Percentiles rank a stretch among this genome's conserved stretches.
These are phyloP conservation scores for Blepharisma japonicum DNA, from an alignment of 73 alveolate genomes.

Conservation along the genomic window DNA sequence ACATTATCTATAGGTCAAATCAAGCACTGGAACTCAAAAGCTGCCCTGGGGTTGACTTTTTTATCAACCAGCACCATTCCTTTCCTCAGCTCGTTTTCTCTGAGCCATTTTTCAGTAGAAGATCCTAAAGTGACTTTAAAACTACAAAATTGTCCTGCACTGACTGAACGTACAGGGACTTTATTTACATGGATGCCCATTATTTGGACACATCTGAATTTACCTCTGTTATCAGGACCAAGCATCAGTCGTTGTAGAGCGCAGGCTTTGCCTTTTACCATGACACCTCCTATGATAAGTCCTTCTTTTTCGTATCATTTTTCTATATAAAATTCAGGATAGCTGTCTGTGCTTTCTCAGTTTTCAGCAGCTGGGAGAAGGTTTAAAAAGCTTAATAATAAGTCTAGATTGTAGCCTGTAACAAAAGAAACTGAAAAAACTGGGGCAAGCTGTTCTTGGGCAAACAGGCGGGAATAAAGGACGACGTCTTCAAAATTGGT, in stretches of 20 bases:
- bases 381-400: not conserved
- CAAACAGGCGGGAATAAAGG: not conserved
- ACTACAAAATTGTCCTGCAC: constrained; percentile 27
- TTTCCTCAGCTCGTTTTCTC: constrained; percentile 4
- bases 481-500: constrained; percentile 14
- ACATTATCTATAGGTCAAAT: not conserved
- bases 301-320: not conserved
- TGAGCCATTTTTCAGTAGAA: not conserved
- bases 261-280: not conserved
- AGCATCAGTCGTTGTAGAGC: not conserved
- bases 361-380: constrained; percentile 4
- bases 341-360: not conserved
- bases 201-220: not conserved
- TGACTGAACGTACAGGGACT: constrained; percentile 9
- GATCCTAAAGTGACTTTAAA: not conserved
- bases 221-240: constrained; percentile 30
- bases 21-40: constrained; percentile 24
- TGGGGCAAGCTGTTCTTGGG: constrained; percentile 26
- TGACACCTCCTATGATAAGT: not conserved
- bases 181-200: constrained; percentile 24
- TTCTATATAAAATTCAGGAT: constrained; percentile 21
- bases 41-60: not conserved
- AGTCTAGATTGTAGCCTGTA: not conserved
- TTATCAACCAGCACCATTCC: constrained; percentile 30
- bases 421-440: constrained; percentile 15